Base-by-base conservation (phyloP, 148 eudicot genomes). In the Rhododendron ferrugineum region DNA sequence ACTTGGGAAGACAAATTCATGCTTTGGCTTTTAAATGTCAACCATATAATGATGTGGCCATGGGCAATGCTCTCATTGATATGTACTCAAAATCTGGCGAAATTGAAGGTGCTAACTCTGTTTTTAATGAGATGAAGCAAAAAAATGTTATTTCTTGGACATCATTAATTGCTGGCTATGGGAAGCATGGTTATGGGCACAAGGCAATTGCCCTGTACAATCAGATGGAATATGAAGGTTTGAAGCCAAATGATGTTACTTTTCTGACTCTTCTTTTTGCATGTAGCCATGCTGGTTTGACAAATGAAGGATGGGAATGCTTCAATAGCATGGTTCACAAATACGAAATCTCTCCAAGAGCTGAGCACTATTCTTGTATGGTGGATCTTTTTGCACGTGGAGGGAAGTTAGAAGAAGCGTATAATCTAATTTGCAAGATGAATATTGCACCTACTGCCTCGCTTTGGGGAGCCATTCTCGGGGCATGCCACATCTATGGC, bases 251-350 rank as follows among this genome's bases (percentile, higher is more conserved):
- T 22, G 84, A 86, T 44, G 16, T 86, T 36, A 81, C 87, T 9
- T 81, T 86, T 64, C 84, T 86, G 13, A 37, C 80, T 72, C 84
- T 86, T 50, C 80, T 81, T 47, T 86, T 81, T 36, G 87, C 87
- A 23, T 86, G 87, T 79, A 86, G 87, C 80, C 87, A 86, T 54
- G 42, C 84, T 86, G 87, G 84, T 54, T 86, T 86, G 87, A 86
- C 74, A 37, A 42, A 23, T 46, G 80, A 86, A 80, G 87, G 80
- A 50, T 72, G 72, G 80, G 74, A 81, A 73, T 86, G 32, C 54
- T 86, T 86, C 58, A 46, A 73, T 81, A 81, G n/a, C 66, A 86
- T 86, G 87, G 80, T 86, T 40, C 44, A 28, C 26, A 81, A 81
- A 54, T 73, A 86, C 83, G 18, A 86, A n/a, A 72, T 86, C 32